Evolutionary conservation across 2,329 filamentous ascomycete species (phyloP).

Genomic region (Salinomyces thailandicus): DNA sequence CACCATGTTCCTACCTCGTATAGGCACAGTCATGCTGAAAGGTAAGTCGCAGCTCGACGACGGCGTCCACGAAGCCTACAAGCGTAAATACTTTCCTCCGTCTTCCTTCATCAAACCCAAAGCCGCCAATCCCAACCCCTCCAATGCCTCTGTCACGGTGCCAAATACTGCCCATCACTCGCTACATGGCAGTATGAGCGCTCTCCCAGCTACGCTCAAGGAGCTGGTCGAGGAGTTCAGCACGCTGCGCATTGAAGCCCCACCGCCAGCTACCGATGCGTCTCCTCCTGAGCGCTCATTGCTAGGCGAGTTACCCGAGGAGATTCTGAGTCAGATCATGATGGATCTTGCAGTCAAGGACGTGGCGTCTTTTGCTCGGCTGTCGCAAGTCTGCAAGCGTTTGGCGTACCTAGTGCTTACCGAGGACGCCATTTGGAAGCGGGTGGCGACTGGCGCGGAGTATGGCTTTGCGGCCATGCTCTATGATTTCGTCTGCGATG

Average conservation of each 20-base stretch:
- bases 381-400: conserved; percentile 74
- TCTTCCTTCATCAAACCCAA: conserved; percentile 43
- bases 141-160: conserved; percentile 43
- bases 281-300: conserved; percentile 68
- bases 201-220: conserved; percentile 42
- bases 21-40: conserved; percentile 16
- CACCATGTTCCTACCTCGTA: neutral
- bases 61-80: conserved; percentile 74
- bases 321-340: conserved; percentile 74
- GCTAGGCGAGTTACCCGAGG: conserved; percentile 65
- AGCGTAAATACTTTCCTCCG: conserved; percentile 79
- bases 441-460: conserved; percentile 56
- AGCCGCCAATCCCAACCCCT: conserved; percentile 31
- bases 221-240: conserved; percentile 72
- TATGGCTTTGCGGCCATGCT: conserved; percentile 78
- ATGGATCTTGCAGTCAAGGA: conserved; percentile 61
- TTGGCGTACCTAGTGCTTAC: conserved; percentile 75
- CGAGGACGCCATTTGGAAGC: conserved; percentile 80
- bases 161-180: conserved; percentile 48
- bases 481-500: conserved; percentile 59
- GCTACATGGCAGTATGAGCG: conserved; percentile 36
- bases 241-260: conserved; percentile 54
- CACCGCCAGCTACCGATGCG: conserved; percentile 59
- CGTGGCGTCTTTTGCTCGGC: conserved; percentile 62
- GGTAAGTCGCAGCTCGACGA: conserved; percentile 58